Percentiles rank a stretch among this genome's conserved stretches.
Evolutionary conservation across 179 eudicot genomes (phyloP).

Genomic region (Patellifolia procumbens): DNA sequence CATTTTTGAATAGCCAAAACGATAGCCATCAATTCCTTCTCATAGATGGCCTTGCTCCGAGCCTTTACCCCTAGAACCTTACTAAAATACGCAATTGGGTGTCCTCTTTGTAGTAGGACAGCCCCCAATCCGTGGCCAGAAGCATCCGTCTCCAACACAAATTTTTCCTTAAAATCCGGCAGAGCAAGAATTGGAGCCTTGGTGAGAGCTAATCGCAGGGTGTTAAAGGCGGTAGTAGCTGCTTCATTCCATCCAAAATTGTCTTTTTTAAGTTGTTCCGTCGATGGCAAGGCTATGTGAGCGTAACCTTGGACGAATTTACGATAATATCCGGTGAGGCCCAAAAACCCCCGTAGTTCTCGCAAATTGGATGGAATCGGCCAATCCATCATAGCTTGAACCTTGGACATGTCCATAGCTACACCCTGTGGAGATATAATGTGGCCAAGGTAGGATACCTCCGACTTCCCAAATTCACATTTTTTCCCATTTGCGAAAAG

Average conservation of each 20-base stretch:
- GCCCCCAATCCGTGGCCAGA: constrained; percentile 6
- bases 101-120: background rate
- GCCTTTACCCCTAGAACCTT: too few species aligned
- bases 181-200: background rate
- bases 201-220: background rate
- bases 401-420: too few species aligned
- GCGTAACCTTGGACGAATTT: constrained; percentile 9
- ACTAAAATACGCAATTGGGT: too few species aligned
- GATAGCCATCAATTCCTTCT: too few species aligned
- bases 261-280: background rate
- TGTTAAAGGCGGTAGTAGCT: background rate
- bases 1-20: too few species aligned
- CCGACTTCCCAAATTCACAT: too few species aligned
- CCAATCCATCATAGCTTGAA: background rate
- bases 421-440: too few species aligned
- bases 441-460: too few species aligned
- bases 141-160: constrained; percentile 6
- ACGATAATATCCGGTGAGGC: constrained; percentile 10
- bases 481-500: too few species aligned
- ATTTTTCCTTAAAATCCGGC: background rate
- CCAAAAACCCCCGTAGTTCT: constrained; percentile 12
- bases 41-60: too few species aligned
- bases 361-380: background rate
- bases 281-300: background rate
- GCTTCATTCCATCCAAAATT: background rate